Base-by-base conservation (phyloP, 129 eudicot species). In the Smallanthus sonchifolius region DNA sequence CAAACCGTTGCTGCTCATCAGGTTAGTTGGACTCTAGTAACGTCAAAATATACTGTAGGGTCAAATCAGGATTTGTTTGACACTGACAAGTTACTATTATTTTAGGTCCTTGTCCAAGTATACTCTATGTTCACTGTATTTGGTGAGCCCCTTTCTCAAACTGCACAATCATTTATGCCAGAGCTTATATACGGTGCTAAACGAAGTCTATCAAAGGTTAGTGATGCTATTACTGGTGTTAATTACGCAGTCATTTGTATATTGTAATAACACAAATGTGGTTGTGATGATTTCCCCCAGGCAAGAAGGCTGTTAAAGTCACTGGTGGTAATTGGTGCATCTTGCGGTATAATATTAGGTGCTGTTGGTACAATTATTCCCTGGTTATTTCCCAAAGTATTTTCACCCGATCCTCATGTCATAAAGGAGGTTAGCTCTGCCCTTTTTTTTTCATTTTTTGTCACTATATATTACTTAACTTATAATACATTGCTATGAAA, bases 161-260 rank as follows among this genome's bases (percentile, higher is more conserved):
- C 99, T 11, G 96, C 99, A 45, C 99, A 91, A 75, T 91, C 99
- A 43, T 95, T 95, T 69, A 88, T 95, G 97, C 99, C 99, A 2
- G 99, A 95, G 81, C 80, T 95, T 80, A 65, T 95, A 13, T 87
- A 88, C 70, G 99, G 99, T 42, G 86, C 80, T 48, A 87, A 87
- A 61, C 84, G 97, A 70, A 95, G 81, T 83, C 79, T 95, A 44
- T 47, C 81, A 19, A 95, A 86, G 94, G 97, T 91, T 70, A 69
- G 77, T 71, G 40, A 74, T 81, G 13, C 71, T 75, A 11, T 65
- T 74, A 43, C 36, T 70, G 8, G 47, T 43, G 14, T 34, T 48
- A 57, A 24, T 73, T 35, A 63, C 40, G 45, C 47, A 67, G 17
- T 30, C 64, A 40, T 65, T 16, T 43, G 45, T 10, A 57, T 57